These are phyloP conservation scores for Diphasiastrum complanatum DNA, from an alignment of 83 land plant species.

Conservation along the genomic window DNA sequence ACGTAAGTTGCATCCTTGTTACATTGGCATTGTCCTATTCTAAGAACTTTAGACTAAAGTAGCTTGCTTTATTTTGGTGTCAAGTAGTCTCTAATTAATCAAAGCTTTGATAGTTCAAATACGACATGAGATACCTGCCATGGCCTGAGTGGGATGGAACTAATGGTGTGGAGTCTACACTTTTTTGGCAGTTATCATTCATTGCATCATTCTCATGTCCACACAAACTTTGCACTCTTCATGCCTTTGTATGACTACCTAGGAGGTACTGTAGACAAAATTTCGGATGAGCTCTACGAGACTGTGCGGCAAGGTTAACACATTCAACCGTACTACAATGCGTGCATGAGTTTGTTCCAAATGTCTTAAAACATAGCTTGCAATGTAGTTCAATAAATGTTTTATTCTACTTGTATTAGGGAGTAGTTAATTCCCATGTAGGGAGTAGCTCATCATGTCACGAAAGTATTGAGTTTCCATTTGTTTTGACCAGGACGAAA, in stretches of 20 bases:
- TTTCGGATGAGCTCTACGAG: conserved; percentile 42
- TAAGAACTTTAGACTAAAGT: not conserved
- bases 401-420: not conserved
- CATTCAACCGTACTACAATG: not conserved
- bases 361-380: not conserved
- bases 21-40: not conserved
- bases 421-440: not conserved
- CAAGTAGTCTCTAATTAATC: too few relatives aligned
- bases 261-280: conserved; percentile 55
- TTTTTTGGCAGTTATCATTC: conserved; percentile 53
- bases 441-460: not conserved
- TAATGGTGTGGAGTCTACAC: not conserved
- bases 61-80: not conserved
- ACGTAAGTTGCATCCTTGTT: conserved; percentile 42
- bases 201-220: conserved; percentile 61
- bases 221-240: conserved; percentile 66
- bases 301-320: conserved; percentile 27
- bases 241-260: conserved; percentile 80
- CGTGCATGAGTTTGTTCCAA: not conserved
- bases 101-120: not conserved
- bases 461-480: not conserved
- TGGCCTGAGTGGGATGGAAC: not conserved
- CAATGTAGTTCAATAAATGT: not conserved
- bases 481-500: not conserved
- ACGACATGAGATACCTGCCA: not conserved